These are phyloP conservation scores for Zizania latifolia DNA, from an alignment of 176 grass and related monocot species.

Conservation along the genomic window DNA sequence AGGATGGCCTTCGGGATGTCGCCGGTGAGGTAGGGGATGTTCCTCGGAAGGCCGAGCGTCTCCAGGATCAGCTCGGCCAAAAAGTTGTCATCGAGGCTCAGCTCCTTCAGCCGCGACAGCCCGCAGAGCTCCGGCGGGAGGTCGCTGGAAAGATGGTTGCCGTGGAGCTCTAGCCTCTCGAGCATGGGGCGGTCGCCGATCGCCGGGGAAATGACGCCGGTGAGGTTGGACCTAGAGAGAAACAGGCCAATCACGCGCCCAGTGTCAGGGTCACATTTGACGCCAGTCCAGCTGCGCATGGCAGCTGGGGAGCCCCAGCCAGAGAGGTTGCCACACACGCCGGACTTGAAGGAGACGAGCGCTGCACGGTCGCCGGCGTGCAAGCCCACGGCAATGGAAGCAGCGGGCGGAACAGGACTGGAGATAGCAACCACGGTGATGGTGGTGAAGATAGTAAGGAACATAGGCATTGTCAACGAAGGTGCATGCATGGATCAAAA, in stretches of 20 bases:
- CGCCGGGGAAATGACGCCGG: conserved; percentile 43
- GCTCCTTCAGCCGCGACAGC: conserved; percentile 23
- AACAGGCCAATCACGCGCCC: conserved; percentile 24
- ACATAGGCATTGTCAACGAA: neutral
- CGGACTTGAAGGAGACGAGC: conserved; percentile 43
- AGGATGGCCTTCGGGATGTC: conserved; percentile 36
- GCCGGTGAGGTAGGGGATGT: conserved; percentile 38
- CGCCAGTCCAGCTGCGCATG: conserved; percentile 55
- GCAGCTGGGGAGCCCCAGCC: conserved; percentile 28
- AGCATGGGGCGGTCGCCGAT: conserved; percentile 51
- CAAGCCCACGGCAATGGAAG: neutral
- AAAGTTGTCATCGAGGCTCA: conserved; percentile 39
- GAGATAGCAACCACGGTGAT: neutral
- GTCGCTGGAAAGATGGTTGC: conserved; percentile 39
- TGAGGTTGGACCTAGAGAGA: conserved; percentile 29
- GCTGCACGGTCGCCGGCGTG: neutral
- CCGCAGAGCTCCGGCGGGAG: conserved; percentile 45
- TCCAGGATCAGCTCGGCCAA: conserved; percentile 29
- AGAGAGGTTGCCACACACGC: conserved; percentile 36
- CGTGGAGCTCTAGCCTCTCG: conserved; percentile 37
- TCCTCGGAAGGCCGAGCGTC: conserved; percentile 36
- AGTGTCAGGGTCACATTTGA: conserved; percentile 32
- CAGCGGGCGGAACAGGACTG: neutral
- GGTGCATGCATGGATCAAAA: neutral
- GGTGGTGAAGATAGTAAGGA: neutral